Base-by-base conservation (phyloP, 495 filamentous ascomycete species). In the Neurospora sublineolata region DNA sequence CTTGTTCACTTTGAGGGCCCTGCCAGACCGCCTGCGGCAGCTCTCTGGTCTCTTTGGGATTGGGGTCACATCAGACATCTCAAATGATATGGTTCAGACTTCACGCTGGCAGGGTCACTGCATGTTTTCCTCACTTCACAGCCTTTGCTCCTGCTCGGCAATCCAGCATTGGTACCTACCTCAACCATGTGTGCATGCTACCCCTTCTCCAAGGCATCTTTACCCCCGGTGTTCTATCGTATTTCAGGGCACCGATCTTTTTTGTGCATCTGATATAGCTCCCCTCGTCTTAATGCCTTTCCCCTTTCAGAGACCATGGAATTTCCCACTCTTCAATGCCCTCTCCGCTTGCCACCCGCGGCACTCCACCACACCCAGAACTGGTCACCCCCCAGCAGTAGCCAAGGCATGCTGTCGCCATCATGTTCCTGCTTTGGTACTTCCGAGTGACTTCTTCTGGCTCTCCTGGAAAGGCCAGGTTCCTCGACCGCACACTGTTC, bases 191-290 rank as follows among this genome's bases (percentile, higher is more conserved):
- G 52, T 58, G 67, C 52, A 69, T 72, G 72, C 68, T 64, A 64
- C 52, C 52, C 52, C 52, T 64, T 64, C 52, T 71, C 68, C 67
- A 67, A 72, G 40, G 71, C 60, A 64, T 70, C 73, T 74, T 75
- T 73, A 76, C 27, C 75, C 75, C 75, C 73, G 76, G 74, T 69
- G 79, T 79, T 82, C 79, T 83, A 82, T 82, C 77, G 80, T 75
- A 75, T 80, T 81, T 79, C 78, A 79, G 76, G 80, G 75, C 77
- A 78, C 64, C 75, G 74, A 79, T 79, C 77, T 79, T 76, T 78
- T 80, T 77, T 75, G 77, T 73, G 75, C 75, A 74, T 75, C 73
- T 81, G 80, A 77, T 85, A 84, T 85, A 83, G 79, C 73, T 73
- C 73, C 81, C 83, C 80, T 75, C 78, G 79, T 74, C 78, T 74